phyloP scores from a whole-genome alignment of 306 rosid genomes.

The Fagus sylvatica region DNA sequence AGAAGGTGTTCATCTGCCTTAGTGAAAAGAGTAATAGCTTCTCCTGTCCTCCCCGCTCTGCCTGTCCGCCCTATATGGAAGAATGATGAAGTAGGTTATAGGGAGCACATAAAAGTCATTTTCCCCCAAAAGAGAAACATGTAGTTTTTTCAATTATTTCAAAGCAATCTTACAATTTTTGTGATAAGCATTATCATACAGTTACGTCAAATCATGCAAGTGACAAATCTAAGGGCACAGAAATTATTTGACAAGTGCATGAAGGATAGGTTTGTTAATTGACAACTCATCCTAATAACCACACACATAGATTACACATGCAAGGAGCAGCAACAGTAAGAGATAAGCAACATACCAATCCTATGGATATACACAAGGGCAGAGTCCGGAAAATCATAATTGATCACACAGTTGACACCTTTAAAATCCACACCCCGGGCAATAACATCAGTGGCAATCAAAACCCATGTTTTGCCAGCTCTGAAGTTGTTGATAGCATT shows the following conservation, averaged over 20 bases:
- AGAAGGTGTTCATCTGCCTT: conserved; percentile 80
- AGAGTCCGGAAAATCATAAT: conserved; percentile 95
- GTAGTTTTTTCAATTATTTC: not conserved
- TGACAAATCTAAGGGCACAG: not conserved
- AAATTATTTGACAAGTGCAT: not conserved
- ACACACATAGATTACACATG: not conserved
- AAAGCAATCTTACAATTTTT: not conserved
- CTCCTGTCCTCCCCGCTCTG: conserved; percentile 93
- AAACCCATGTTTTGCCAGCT: conserved; percentile 95
- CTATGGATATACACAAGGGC: conserved; percentile 85
- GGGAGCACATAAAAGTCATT: not conserved
- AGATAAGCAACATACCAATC: conserved; percentile 57
- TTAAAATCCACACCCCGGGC: conserved; percentile 99
- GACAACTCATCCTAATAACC: not conserved
- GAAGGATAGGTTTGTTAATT: not conserved
- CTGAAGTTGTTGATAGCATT: conserved; percentile 84
- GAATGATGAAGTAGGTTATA: conserved; percentile 20
- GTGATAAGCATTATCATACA: not conserved
- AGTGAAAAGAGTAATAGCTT: conserved; percentile 86
- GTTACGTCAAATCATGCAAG: not conserved
- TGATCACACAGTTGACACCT: conserved; percentile 84
- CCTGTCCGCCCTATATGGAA: conserved; percentile 82
- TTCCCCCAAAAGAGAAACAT: not conserved
- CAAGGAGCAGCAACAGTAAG: not conserved
- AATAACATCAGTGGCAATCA: conserved; percentile 94